phyloP scores from a whole-genome alignment of 2,329 filamentous ascomycete genomes.

The Tolypocladium tundrense region DNA sequence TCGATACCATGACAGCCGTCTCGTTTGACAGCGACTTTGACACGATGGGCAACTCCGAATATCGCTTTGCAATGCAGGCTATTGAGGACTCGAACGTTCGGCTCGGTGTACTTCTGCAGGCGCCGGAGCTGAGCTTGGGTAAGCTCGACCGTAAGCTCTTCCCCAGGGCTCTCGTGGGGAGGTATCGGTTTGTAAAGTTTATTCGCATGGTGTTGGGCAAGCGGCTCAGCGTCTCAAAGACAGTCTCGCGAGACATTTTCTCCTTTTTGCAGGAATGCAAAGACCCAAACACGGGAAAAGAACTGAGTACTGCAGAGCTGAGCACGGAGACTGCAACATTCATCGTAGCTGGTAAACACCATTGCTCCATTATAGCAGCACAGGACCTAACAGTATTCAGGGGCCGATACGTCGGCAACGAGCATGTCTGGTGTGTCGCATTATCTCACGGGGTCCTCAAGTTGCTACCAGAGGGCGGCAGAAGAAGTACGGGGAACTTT shows the following conservation, averaged over 20 bases:
- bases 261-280: conserved; percentile 34
- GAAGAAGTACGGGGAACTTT: conserved; percentile 21
- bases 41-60: conserved; percentile 5
- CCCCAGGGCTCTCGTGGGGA: conserved; percentile 3
- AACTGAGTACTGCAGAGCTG: conserved; percentile 29
- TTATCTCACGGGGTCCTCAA: conserved; percentile 25
- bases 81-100: conserved; percentile 12
- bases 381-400: conserved; percentile 4
- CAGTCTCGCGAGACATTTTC: conserved; percentile 34
- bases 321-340: conserved; percentile 33
- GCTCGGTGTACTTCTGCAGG: conserved; percentile 7
- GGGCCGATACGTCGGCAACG: conserved; percentile 28
- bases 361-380: neutral
- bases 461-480: conserved; percentile 15
- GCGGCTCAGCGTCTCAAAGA: conserved; percentile 1
- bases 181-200: conserved; percentile 6
- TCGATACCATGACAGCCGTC: conserved; percentile 14
- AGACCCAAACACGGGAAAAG: conserved; percentile 33
- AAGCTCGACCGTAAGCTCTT: conserved; percentile 6
- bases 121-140: conserved; percentile 1
- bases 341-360: conserved; percentile 9
- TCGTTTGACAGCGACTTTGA: conserved; percentile 8
- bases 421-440: conserved; percentile 24
- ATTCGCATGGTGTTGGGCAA: conserved; percentile 2
- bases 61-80: conserved; percentile 7